Evolutionary conservation across 2,329 filamentous ascomycete species (phyloP).

Genomic region (Didymella lethalis): DNA sequence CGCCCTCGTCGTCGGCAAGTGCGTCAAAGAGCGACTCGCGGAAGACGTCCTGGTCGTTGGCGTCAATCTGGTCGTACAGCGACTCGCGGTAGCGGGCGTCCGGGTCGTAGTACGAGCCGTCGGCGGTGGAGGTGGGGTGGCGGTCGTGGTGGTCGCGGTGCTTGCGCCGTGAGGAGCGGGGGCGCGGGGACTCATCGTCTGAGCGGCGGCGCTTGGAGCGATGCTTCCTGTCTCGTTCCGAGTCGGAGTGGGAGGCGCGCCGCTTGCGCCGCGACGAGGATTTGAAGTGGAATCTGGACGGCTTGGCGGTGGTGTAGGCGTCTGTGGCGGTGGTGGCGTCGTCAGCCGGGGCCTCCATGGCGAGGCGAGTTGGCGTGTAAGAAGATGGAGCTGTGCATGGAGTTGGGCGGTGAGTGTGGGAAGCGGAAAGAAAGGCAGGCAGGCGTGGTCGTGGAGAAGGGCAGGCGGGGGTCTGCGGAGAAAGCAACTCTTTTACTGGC

Average conservation of each 20-base stretch:
- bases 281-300: slow-evolving; percentile 53
- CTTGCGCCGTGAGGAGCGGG: slow-evolving; percentile 24
- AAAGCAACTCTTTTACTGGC: slow-evolving; percentile 39
- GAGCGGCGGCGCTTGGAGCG: slow-evolving; percentile 28
- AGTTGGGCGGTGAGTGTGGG: neutral
- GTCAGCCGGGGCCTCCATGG: slow-evolving; percentile 44
- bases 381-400: slow-evolving; percentile 30
- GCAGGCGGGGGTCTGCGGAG: slow-evolving; percentile 38
- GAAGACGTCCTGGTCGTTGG: slow-evolving; percentile 69
- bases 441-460: neutral
- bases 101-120: slow-evolving; percentile 45
- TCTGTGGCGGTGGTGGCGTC: slow-evolving; percentile 23
- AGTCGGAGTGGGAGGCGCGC: slow-evolving; percentile 25
- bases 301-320: slow-evolving; percentile 37
- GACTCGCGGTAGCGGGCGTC: slow-evolving; percentile 44
- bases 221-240: slow-evolving; percentile 12
- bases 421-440: slow-evolving; percentile 7
- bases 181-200: slow-evolving; percentile 13
- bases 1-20: slow-evolving; percentile 95
- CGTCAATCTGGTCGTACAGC: slow-evolving; percentile 39
- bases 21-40: slow-evolving; percentile 95
- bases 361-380: slow-evolving; percentile 22
- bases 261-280: slow-evolving; percentile 34
- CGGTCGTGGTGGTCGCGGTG: slow-evolving; percentile 32
- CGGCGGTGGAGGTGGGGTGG: slow-evolving; percentile 37